Base-by-base conservation (phyloP, 2,329 filamentous ascomycete genomes). In the Fusarium duplospermum region DNA sequence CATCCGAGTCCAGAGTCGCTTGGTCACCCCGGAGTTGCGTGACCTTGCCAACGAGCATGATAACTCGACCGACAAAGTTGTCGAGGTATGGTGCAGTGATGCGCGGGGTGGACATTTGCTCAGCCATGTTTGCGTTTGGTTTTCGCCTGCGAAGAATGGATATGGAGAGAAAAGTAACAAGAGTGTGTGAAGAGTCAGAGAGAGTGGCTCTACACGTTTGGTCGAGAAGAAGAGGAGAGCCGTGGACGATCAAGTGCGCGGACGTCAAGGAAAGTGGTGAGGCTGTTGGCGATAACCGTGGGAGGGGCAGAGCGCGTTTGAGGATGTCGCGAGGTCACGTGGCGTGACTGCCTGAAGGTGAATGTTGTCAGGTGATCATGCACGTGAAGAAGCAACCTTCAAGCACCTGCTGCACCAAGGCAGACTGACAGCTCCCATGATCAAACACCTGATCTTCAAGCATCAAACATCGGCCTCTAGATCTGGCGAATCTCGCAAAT, bases 31-130 rank as follows among this genome's bases (percentile, higher is more conserved):
- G 92, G 27, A 98, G 87, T 78, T 96, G 92, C 5, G 90, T 89
- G 56, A 98, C 95, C 78, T 93, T 95, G 78, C 96, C 96, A 6
- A 97, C 88, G 64, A 98, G 87, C 77, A 95, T 95, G 72, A 98
- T 93, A 71, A 93, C 93, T 74, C 90, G 89, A 75, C 88, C 87
- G 75, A 91, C 87, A 85, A 95, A 97, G 79, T 88, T 88, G 81
- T 94, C 90, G 67, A 98, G 92, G 84, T 96, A 93, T 45, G 88
- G 85, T 62, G 93, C 93, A 57, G 93, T 94, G 82, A 98, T 91
- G 82, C 96, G 95, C 33, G 96, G 96, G 58, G 94, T 90, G 29
- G 88, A 87, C 69, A 86, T 91, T 78, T 92, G 86, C 80, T 95
- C 83, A 16, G 83, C 88, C 93, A 96, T 96, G 73, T 67, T 85